phyloP scores from a whole-genome alignment of 257 asterid species.

The Perilla frutescens region DNA sequence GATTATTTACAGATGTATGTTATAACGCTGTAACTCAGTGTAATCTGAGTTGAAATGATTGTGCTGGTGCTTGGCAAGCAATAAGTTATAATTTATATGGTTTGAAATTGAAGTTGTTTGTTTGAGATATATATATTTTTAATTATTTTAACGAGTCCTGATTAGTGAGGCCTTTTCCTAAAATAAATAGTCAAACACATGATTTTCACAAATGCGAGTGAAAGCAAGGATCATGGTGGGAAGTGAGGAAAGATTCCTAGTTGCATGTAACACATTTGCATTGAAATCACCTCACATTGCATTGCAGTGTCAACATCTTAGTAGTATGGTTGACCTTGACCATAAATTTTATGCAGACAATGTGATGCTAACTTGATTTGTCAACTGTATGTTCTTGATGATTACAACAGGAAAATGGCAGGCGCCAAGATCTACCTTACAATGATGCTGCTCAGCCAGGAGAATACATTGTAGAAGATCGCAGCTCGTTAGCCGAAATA shows the following conservation, averaged over 20 bases:
- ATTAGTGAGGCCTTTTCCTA: too few relatives aligned
- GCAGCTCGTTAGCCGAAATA: constrained; percentile 34
- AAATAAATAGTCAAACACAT: too few relatives aligned
- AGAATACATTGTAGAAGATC: constrained; percentile 53
- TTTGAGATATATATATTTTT: too few relatives aligned
- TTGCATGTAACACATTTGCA: too few relatives aligned
- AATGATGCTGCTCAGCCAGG: constrained; percentile 50
- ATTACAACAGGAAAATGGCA: constrained; percentile 66
- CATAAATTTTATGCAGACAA: neutral
- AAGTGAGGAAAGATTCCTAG: too few relatives aligned
- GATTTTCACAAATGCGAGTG: too few relatives aligned
- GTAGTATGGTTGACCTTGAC: neutral
- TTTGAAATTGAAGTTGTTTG: neutral
- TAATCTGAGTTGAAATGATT: neutral
- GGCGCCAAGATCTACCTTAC: constrained; percentile 50
- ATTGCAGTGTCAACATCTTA: neutral
- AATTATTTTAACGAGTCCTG: too few relatives aligned
- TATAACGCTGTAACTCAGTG: too few relatives aligned
- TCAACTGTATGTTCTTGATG: constrained; percentile 21
- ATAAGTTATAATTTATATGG: neutral
- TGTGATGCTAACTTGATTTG: neutral
- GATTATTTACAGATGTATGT: too few relatives aligned
- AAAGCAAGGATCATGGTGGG: too few relatives aligned
- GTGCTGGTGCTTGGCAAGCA: neutral
- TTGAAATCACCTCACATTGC: neutral